Evolutionary conservation across 2,329 filamentous ascomycete genomes (phyloP).

Genomic region (Purpureocillium lavendulum): DNA sequence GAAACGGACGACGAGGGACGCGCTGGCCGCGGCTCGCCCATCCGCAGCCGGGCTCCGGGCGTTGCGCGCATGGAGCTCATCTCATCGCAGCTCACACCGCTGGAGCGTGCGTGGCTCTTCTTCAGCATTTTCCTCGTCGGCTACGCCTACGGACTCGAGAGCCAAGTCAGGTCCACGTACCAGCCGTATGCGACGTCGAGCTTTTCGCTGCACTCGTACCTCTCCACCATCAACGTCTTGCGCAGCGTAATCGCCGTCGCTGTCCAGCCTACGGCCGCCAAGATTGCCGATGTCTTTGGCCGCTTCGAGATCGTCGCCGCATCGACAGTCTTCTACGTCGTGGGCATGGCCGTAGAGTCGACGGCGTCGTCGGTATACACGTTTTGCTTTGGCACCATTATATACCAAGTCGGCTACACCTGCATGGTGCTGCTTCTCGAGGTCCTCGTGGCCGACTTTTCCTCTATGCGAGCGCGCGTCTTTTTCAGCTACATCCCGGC

Average conservation of each 20-base stretch:
- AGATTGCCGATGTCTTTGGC: conserved; percentile 56
- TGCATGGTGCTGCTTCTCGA: conserved; percentile 48
- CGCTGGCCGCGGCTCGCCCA: neutral
- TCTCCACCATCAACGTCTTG: conserved; percentile 51
- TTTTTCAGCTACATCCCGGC: conserved; percentile 56
- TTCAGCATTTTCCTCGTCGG: conserved; percentile 49
- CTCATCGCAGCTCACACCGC: conserved; percentile 32
- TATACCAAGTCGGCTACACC: conserved; percentile 54
- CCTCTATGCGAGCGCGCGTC: conserved; percentile 49
- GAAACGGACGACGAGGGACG: neutral
- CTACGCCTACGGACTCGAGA: conserved; percentile 52
- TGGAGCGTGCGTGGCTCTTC: conserved; percentile 44
- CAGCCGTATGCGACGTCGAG: conserved; percentile 45
- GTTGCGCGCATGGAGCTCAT: conserved; percentile 45
- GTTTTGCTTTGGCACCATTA: conserved; percentile 44
- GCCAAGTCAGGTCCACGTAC: conserved; percentile 41
- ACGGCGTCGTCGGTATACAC: conserved; percentile 35
- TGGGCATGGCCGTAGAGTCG: conserved; percentile 46
- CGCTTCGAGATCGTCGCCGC: conserved; percentile 48
- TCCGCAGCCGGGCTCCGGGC: conserved; percentile 21
- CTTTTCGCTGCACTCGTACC: conserved; percentile 43
- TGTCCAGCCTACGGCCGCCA: conserved; percentile 49
- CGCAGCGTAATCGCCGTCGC: conserved; percentile 52
- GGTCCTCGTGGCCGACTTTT: conserved; percentile 52
- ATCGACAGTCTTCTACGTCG: conserved; percentile 47